Conservation (phyloP, 1,139 yeast species). For the Meyerozyma sp. region DNA sequence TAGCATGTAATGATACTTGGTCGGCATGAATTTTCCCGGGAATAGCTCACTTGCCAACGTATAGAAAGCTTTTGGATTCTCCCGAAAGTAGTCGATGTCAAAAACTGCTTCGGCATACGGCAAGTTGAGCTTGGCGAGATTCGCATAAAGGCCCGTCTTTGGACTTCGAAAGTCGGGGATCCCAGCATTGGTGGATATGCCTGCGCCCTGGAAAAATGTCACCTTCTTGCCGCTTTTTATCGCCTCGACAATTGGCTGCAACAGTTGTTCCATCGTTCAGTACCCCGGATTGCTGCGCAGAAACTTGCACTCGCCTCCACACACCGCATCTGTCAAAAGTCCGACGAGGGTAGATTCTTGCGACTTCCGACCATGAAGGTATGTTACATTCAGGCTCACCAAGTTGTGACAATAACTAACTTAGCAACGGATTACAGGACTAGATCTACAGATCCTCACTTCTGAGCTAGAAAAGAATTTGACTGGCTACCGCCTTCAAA, state of each 20-base stretch:
- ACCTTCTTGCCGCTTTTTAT: conserved; percentile 16
- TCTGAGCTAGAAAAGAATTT: conserved; percentile 57
- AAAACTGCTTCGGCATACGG: conserved; percentile 97
- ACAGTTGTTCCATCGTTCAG: neutral
- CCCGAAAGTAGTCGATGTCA: conserved; percentile 73
- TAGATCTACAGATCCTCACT: conserved; percentile 71
- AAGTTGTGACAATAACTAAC: conserved; percentile 10
- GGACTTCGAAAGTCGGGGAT: conserved; percentile 95
- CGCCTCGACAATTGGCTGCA: neutral
- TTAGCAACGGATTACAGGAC: conserved; percentile 80
- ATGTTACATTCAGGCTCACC: neutral
- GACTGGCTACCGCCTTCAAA: conserved; percentile 68
- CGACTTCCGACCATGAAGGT: conserved; percentile 2
- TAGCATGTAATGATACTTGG: conserved; percentile 72
- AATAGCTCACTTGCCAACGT: conserved; percentile 77
- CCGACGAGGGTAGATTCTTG: neutral
- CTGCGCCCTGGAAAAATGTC: conserved; percentile 76
- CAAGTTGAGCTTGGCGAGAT: conserved; percentile 63
- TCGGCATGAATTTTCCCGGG: conserved; percentile 84
- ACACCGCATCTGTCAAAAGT: neutral
- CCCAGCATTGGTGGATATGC: conserved; percentile 88
- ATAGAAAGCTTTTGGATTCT: conserved; percentile 79
- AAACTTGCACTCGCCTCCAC: neutral
- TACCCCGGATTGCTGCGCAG: conserved; percentile 1
- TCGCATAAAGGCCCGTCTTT: conserved; percentile 82